Conservation (phyloP, 225 moss, liverwort and hornwort genomes). For the Asterella californica region DNA sequence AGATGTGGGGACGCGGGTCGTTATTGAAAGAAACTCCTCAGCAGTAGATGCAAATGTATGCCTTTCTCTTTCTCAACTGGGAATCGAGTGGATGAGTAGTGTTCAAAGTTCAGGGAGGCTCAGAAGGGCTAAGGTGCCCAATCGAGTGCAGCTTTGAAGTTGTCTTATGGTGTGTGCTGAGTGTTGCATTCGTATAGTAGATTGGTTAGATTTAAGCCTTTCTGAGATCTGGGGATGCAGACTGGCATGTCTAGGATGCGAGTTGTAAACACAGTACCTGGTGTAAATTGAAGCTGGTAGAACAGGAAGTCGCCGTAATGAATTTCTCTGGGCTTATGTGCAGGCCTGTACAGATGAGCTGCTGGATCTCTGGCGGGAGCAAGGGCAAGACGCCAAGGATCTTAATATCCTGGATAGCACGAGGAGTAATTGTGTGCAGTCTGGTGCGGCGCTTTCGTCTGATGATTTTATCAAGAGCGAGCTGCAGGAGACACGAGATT, state of each 20-base stretch:
- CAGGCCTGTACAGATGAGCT: not conserved
- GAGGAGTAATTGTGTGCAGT: not conserved
- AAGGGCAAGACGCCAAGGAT: not conserved
- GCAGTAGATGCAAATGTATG: not conserved
- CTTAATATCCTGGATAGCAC: not conserved
- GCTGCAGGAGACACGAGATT: not conserved
- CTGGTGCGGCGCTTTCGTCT: not conserved
- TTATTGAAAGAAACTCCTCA: not conserved
- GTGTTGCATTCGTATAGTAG: not conserved
- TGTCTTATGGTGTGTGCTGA: not conserved
- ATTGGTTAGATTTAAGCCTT: not conserved
- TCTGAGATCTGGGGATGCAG: not conserved
- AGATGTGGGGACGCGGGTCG: not conserved
- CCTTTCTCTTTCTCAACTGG: not conserved
- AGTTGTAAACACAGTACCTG: not conserved
- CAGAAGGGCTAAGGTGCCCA: not conserved
- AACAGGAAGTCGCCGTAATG: not conserved
- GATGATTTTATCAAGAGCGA: constrained; percentile 8
- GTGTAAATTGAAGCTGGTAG: not conserved
- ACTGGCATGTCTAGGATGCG: not conserved
- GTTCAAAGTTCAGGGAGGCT: not conserved
- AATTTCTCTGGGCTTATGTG: not conserved
- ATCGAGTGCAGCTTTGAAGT: not conserved
- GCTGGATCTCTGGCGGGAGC: not conserved
- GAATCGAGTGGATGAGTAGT: not conserved